Base-by-base conservation (phyloP, 1,139 yeast species). In the Kodamaea fungicola region DNA sequence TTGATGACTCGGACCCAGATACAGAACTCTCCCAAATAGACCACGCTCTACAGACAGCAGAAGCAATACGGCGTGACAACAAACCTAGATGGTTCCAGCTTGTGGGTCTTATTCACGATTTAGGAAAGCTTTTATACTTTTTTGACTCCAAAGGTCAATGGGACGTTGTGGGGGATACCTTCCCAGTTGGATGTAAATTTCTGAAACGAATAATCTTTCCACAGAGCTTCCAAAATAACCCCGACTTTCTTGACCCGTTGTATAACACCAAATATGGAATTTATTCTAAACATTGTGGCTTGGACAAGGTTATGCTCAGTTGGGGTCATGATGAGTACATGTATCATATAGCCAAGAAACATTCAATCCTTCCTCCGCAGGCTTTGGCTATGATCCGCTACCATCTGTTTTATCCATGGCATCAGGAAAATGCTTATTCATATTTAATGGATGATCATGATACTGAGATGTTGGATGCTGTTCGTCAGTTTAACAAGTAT, bases 111-210 rank as follows among this genome's bases (percentile, higher is more conserved):
- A 79, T 82, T 30, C 89, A 82, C 51, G 89, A 82, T 54, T 61
- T 82, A 43, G 89, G 89, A 1, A 82, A 82, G 51, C 64, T 82
- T 13, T 62, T 82, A 21, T 82, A 82, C 52, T 82, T 82, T 47
- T 82, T 75, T 49, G 88, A 80, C 49, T 80, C 87, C 21, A 69
- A 75, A 48, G 88, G 88, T 7, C 88, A 82, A 53, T 82, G 89
- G 89, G 88, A 81, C 50, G 89, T 82, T n/a, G 89, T 82, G 13
- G 89, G 89, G 5, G 89, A 82, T 51, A 82, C 89, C 0, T 82
- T 82, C 51, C 86, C 88, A 0, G 86, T 82, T 22, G 89, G 89
- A 2, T 82, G 88, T 55, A 71, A 71, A 43, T 81, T 73, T 49
- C 80, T 78, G 54, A 73, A 71, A 40, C 69, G 74, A 45, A 80